Evolutionary conservation across 2,329 filamentous ascomycete genomes (phyloP).

Genomic region (Claviceps sp.): DNA sequence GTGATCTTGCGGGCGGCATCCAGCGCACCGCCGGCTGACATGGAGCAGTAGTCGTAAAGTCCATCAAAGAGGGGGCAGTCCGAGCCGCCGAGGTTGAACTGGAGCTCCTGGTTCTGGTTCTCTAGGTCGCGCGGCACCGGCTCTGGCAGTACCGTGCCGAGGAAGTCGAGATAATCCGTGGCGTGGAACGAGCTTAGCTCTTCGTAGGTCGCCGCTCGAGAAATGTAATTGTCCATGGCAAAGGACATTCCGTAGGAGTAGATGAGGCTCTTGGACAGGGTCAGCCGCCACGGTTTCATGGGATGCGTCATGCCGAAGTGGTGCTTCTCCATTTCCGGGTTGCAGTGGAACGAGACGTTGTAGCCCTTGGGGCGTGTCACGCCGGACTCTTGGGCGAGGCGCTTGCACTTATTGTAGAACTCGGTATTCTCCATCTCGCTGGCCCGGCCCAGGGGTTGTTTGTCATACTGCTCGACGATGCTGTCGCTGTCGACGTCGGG

Average conservation of each 20-base stretch:
- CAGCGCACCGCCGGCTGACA: conserved; percentile 82
- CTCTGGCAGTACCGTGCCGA: conserved; percentile 57
- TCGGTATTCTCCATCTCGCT: conserved; percentile 41
- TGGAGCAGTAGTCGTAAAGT: conserved; percentile 85
- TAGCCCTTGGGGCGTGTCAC: conserved; percentile 74
- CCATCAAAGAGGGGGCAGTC: conserved; percentile 97
- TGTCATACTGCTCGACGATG: conserved; percentile 38
- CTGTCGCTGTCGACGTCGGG: conserved; percentile 36
- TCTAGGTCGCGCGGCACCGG: conserved; percentile 52
- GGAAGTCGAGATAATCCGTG: conserved; percentile 79
- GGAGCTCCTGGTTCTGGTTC: conserved; percentile 46
- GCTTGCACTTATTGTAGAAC: conserved; percentile 45
- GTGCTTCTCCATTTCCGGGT: conserved; percentile 86
- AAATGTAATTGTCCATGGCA: conserved; percentile 88
- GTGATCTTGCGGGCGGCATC: conserved; percentile 84
- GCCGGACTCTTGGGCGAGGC: conserved; percentile 45
- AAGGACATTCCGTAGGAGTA: conserved; percentile 92
- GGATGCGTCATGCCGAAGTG: conserved; percentile 95
- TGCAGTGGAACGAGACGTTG: conserved; percentile 90
- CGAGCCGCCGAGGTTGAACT: conserved; percentile 77
- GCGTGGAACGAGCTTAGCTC: conserved; percentile 82
- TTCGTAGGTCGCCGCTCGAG: conserved; percentile 72
- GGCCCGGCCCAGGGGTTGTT: conserved; percentile 34
- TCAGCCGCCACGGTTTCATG: conserved; percentile 98
- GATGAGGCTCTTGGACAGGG: conserved; percentile 87